Evolutionary conservation across 306 rosid genomes (phyloP), one percentile per base, ranked within the genome.

Genomic region (Vigna angularis): DNA sequence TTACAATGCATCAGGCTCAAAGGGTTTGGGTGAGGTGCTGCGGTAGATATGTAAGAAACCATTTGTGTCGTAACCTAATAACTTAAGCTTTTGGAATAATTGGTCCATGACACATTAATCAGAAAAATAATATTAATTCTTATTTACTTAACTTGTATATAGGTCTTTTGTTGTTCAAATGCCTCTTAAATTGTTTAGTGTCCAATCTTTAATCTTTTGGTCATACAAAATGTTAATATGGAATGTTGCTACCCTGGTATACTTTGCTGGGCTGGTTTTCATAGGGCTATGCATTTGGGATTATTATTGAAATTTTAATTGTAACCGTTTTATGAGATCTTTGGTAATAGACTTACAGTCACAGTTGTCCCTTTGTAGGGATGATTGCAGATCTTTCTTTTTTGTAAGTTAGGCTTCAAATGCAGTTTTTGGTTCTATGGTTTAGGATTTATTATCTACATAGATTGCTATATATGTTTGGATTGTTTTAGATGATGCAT

Each of bases 401-500:
- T 58, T 26, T 26, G 53, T 47, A 44, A 18, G 24, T 26, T 71
- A 75, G 53, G 20, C 75, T 64, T 75, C 3, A 17, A 26, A 38
- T 56, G 48, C n/a, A 47, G 73, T 34, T 76, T 57, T 80, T 64
- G 76, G 73, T 49, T 81, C 78, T 67, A 44, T 28, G 13, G 53
- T 40, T 49, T 70, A 58, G 45, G 80, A 38, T 36, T 49, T 40
- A 20, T 8, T 48, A 34, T 44, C 48, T 49, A 78, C 50, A 38
- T 49, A 47, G 67, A 42, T 30, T 47, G 62, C 28, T 26, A 52
- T 34, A 51, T 61, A 44, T 36, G 22, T 61, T 61, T 78, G 72
- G 66, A 55, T 53, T 49, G 61, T 42, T 66, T 56, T 55, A 47
- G 62, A 64, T 62, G 56, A 70, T 79, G 77, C 73, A 20, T 49